phyloP scores from a whole-genome alignment of 176 grass and related monocot genomes.

The Guadua angustifolia region DNA sequence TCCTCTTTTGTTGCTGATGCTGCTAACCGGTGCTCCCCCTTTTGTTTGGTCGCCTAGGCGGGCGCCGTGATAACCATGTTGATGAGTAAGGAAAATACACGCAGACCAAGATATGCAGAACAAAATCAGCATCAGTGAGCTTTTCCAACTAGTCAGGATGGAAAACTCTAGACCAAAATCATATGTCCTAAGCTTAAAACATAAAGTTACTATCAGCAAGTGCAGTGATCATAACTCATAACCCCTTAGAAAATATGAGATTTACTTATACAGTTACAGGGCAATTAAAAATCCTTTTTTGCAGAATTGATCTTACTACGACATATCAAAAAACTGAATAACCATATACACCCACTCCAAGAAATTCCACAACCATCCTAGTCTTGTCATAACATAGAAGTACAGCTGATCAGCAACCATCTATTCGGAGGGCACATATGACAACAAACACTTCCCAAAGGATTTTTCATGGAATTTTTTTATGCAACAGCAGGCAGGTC shows the following conservation, averaged over 20 bases:
- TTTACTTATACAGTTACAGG: background rate
- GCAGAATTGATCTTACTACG: background rate
- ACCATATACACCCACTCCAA: background rate
- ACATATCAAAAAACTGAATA: background rate
- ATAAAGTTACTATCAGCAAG: background rate
- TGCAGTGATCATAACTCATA: background rate
- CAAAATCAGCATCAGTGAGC: background rate
- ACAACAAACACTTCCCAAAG: background rate
- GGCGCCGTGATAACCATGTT: background rate
- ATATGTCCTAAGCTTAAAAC: slow-evolving; percentile 16
- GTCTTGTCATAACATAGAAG: slow-evolving; percentile 3
- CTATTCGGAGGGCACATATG: background rate
- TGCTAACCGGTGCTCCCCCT: too few species aligned
- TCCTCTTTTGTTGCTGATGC: too few species aligned
- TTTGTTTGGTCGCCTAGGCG: too few species aligned
- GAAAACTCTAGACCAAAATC: background rate
- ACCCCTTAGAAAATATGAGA: background rate
- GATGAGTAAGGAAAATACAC: background rate
- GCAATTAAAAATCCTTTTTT: background rate
- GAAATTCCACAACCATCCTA: slow-evolving; percentile 10
- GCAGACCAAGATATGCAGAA: background rate
- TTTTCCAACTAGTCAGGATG: background rate
- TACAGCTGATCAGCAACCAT: background rate
- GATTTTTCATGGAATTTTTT: background rate
- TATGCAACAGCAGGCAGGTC: background rate